Evolutionary conservation across 176 grass and related monocot species (phyloP).

Genomic region (Rhipidocladum racemiflorum): DNA sequence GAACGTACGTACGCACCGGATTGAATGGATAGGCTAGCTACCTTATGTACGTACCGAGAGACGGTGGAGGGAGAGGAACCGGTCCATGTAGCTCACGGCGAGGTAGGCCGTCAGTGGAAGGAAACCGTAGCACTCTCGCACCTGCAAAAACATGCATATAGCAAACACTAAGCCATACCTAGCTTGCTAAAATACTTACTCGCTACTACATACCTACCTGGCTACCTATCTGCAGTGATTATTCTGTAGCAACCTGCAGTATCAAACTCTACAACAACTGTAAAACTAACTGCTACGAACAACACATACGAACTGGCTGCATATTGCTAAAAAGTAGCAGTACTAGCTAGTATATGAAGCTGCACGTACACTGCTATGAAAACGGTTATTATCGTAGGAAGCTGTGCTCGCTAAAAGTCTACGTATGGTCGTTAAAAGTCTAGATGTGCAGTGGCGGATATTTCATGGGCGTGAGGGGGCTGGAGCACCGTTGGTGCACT

Average conservation of each 20-base stretch:
- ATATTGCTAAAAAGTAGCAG: background rate
- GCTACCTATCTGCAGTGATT: background rate
- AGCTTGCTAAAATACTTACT: background rate
- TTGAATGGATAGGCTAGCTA: background rate
- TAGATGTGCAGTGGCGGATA: too few relatives aligned
- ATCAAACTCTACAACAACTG: background rate
- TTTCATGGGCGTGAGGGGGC: too few relatives aligned
- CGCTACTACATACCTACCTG: background rate
- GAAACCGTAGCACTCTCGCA: slow-evolving; percentile 34
- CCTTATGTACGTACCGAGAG: slow-evolving; percentile 34
- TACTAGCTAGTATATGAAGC: background rate
- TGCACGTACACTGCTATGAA: background rate
- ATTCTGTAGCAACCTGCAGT: background rate
- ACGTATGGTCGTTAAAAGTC: too few relatives aligned
- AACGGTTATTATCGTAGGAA: too few relatives aligned
- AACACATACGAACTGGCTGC: background rate
- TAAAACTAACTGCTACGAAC: background rate
- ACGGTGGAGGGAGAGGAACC: slow-evolving; percentile 56
- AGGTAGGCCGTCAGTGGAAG: slow-evolving; percentile 55
- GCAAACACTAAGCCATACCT: background rate
- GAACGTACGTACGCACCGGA: background rate
- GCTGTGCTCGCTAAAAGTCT: too few relatives aligned
- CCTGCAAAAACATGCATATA: background rate
- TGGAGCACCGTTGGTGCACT: too few relatives aligned
- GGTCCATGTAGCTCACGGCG: slow-evolving; percentile 68